phyloP scores from a whole-genome alignment of 495 filamentous ascomycete genomes.

The Pyronema omphalodes region DNA sequence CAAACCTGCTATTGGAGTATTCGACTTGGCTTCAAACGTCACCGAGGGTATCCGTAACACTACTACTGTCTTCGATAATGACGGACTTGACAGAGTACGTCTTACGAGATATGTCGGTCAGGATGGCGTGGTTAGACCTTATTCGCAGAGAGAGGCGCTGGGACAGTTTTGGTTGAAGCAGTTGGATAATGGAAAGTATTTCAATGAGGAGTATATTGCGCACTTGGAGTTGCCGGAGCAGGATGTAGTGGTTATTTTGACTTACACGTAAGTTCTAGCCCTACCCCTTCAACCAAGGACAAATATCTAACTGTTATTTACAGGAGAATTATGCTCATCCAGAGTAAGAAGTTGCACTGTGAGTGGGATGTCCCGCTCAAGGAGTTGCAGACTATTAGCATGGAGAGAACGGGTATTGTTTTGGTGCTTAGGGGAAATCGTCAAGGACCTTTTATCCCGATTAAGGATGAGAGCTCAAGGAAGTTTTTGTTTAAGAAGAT shows the following conservation, averaged over 20 bases:
- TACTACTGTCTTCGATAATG: constrained; percentile 89
- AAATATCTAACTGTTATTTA: background rate
- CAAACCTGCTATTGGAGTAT: constrained; percentile 90
- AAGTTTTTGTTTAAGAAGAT: constrained; percentile 60
- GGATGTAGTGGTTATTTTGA: constrained; percentile 90
- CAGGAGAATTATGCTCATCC: constrained; percentile 65
- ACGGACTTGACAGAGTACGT: constrained; percentile 84
- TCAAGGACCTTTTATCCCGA: constrained; percentile 88
- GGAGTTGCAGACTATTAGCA: constrained; percentile 89
- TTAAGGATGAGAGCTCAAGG: constrained; percentile 67
- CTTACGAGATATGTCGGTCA: constrained; percentile 76
- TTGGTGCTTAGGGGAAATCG: constrained; percentile 73
- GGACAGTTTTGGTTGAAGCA: constrained; percentile 99
- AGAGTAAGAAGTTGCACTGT: constrained; percentile 59
- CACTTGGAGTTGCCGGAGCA: constrained; percentile 79
- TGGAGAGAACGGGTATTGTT: constrained; percentile 85
- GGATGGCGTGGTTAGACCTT: constrained; percentile 87
- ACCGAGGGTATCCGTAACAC: constrained; percentile 96
- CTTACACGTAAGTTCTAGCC: constrained; percentile 34
- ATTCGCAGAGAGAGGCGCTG: constrained; percentile 85
- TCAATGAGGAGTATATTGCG: constrained; percentile 92
- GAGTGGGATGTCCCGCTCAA: constrained; percentile 95
- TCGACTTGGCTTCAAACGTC: constrained; percentile 85
- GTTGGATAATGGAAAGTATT: constrained; percentile 87
- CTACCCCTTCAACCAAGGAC: background rate